phyloP scores from a whole-genome alignment of 768 basidiomycete genomes.

The Postia placenta region DNA sequence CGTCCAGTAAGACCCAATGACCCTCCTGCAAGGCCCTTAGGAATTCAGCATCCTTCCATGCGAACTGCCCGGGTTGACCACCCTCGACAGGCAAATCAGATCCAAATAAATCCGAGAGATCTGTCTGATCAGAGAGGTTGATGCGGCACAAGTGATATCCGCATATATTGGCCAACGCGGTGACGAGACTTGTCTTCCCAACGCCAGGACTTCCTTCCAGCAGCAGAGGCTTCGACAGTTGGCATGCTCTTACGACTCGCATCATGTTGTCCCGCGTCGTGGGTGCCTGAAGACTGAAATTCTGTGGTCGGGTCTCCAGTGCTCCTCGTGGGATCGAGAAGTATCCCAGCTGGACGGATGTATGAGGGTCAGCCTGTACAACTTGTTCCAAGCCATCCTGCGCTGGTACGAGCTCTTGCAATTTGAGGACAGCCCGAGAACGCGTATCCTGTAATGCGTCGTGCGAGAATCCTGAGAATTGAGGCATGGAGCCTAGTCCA shows the following conservation, averaged over 20 bases:
- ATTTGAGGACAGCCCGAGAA: constrained; percentile 44
- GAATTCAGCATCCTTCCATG: constrained; percentile 97
- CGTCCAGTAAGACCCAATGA: constrained; percentile 95
- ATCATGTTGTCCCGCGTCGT: constrained; percentile 85
- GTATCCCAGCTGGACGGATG: constrained; percentile 54
- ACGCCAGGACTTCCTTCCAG: constrained; percentile 98
- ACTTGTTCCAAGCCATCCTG: not conserved
- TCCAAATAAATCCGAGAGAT: constrained; percentile 92
- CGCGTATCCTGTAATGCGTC: constrained; percentile 58
- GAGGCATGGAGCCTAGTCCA: constrained; percentile 76
- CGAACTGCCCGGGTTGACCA: constrained; percentile 86
- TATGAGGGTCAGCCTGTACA: constrained; percentile 4
- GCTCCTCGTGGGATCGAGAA: constrained; percentile 69
- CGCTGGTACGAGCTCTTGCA: constrained; percentile 53
- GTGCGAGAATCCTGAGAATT: constrained; percentile 56
- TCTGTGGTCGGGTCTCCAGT: constrained; percentile 24
- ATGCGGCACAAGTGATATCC: constrained; percentile 84
- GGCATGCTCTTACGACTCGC: constrained; percentile 85
- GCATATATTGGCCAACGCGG: constrained; percentile 75
- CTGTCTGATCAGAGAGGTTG: constrained; percentile 97
- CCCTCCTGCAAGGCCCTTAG: constrained; percentile 90
- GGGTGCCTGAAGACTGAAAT: constrained; percentile 82
- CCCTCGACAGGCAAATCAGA: constrained; percentile 94
- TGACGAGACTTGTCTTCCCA: constrained; percentile 91
- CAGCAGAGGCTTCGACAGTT: constrained; percentile 85